Base-by-base conservation (phyloP, 768 basidiomycete species). In the Suillus discolor region DNA sequence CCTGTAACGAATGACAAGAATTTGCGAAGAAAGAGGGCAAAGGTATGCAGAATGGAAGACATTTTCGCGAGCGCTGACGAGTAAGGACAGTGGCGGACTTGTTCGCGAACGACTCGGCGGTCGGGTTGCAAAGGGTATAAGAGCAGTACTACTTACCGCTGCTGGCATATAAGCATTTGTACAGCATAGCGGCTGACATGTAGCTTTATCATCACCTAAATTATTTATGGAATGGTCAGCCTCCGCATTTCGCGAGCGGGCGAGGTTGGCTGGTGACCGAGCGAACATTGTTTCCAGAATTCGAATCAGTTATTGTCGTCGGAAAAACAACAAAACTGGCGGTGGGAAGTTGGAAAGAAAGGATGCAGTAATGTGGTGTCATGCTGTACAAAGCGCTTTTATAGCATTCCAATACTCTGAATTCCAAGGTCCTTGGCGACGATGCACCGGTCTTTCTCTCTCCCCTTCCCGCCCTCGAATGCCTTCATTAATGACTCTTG, bases 391-490 rank as follows among this genome's bases (percentile, higher is more conserved):
- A 23, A 41, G 39, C 18, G 39, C 23, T 12, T 38, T 70, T 66
- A 97, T 47, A 97, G 76, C 63, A 78, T 85, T 64, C 81, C 85
- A 8, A 97, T 83, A 67, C 89, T 94, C 63, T 80, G 83, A 57
- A 97, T 81, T 60, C 87, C 83, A 47, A 96, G 77, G 72, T 97
- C 93, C 71, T 85, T 90, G 61, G 91, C 78, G 3, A 97, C 83
- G 8, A 81, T 78, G 72, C 84, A 89, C 53, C 92, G 84, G 65
- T 88, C 93, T 75, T 91, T 91, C 71, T 97, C 95, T 57, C 83
- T 80, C 2, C 89, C 90, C 66, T 86, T 86, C 0, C 84, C 87
- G 55, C 78, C 84, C 71, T 87, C 84, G 70, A 97, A 97, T 1
- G 90, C 90, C 72, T 89, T 88, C 15, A 90, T 79, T 15, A 95